Conservation (phyloP, 148 eudicot species). For the Hydrangea macrophylla region DNA sequence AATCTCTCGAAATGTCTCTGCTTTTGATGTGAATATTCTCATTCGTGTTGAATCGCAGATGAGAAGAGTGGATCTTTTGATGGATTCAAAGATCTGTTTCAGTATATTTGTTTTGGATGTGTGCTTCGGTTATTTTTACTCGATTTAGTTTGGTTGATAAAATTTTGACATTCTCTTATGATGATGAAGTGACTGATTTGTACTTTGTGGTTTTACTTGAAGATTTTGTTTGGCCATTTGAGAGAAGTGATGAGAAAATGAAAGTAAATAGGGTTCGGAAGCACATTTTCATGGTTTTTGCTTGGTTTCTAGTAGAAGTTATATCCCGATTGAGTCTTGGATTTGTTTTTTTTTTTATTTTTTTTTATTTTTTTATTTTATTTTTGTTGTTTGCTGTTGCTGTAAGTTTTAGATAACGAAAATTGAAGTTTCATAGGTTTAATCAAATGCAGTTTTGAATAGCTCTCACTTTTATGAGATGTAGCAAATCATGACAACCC, state of each 20-base stretch:
- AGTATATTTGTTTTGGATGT: background rate
- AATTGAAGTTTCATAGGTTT: too few relatives aligned
- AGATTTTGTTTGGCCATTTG: background rate
- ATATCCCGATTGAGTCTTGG: background rate
- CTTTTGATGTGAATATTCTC: background rate
- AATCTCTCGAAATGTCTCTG: background rate
- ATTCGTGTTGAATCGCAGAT: background rate
- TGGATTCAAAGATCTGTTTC: slow-evolving; percentile 13
- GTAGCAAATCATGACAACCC: background rate
- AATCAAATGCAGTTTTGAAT: background rate
- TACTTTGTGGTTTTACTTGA: background rate
- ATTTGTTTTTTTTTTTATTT: background rate
- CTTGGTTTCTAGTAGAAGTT: background rate
- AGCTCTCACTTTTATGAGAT: background rate
- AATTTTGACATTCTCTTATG: background rate
- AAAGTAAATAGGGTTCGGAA: background rate
- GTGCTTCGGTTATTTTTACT: background rate
- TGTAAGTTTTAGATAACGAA: too few relatives aligned
- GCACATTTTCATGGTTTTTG: background rate
- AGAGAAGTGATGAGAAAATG: background rate
- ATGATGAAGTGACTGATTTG: background rate
- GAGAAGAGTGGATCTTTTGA: slow-evolving; percentile 15
- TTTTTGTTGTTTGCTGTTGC: too few relatives aligned
- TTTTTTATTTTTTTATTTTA: too few relatives aligned
- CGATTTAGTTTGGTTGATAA: background rate